Percentiles rank a stretch among this genome's conserved stretches.
phyloP scores from a whole-genome alignment of 371 early-diverging fungal genomes.

The Apophysomyces variabilis region DNA sequence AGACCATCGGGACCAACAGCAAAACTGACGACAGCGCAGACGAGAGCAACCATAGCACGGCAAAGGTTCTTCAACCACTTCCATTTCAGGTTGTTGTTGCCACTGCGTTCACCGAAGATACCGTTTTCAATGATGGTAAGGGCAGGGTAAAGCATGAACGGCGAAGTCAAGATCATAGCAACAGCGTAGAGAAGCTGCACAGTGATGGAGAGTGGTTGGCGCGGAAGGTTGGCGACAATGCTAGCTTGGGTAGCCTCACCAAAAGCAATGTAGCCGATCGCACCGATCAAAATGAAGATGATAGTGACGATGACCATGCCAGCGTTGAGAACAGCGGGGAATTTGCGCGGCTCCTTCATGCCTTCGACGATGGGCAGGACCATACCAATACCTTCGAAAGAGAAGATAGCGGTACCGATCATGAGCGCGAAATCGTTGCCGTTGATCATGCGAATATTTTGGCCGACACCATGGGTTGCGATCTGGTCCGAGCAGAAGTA shows the following conservation, averaged over 20 bases:
- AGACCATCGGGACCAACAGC: constrained; percentile 63
- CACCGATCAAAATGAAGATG: constrained; percentile 72
- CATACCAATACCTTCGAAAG: constrained; percentile 80
- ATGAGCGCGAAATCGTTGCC: constrained; percentile 66
- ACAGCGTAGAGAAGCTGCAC: constrained; percentile 76
- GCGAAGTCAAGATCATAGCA: constrained; percentile 79
- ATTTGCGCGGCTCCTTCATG: constrained; percentile 66
- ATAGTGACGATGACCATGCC: constrained; percentile 64
- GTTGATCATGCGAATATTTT: constrained; percentile 53
- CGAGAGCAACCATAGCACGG: constrained; percentile 55
- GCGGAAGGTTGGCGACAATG: constrained; percentile 71
- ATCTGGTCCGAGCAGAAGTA: constrained; percentile 64
- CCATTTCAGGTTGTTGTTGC: constrained; percentile 34
- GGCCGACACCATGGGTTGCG: constrained; percentile 57
- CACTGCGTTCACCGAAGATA: constrained; percentile 47
- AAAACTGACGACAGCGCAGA: constrained; percentile 67
- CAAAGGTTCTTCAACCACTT: constrained; percentile 73
- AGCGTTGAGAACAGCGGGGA: constrained; percentile 62
- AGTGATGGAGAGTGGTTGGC: constrained; percentile 49
- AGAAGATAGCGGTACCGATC: constrained; percentile 87
- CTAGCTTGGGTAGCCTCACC: constrained; percentile 73
- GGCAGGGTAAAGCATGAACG: constrained; percentile 79
- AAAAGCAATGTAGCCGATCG: constrained; percentile 74
- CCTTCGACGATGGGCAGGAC: constrained; percentile 64
- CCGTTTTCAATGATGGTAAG: constrained; percentile 71